phyloP scores from a whole-genome alignment of 192 early-diverging fungal species.

The Mortierella alpina region DNA sequence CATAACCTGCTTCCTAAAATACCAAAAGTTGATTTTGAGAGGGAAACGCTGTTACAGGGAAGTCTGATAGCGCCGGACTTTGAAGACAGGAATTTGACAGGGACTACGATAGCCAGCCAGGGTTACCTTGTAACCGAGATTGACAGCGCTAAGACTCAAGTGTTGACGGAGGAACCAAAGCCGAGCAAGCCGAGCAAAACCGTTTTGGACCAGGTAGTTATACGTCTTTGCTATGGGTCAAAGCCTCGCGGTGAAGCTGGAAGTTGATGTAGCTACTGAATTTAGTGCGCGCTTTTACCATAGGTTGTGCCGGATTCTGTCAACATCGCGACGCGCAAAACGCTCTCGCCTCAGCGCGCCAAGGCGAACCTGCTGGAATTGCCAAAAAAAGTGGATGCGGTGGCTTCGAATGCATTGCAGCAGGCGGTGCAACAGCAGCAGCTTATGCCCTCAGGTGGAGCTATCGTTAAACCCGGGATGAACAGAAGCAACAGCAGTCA shows the following conservation, averaged over 20 bases:
- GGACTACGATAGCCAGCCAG: neutral
- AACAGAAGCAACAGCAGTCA: conserved; percentile 6
- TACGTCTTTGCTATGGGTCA: too few species aligned
- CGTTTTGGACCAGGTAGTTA: too few species aligned
- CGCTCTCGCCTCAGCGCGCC: conserved; percentile 15
- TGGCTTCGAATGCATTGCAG: neutral
- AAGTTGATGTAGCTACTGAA: too few species aligned
- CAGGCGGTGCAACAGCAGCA: conserved; percentile 6
- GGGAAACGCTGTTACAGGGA: conserved; percentile 31
- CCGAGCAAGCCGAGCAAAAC: too few species aligned
- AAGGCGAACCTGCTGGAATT: conserved; percentile 15
- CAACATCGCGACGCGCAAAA: conserved; percentile 10
- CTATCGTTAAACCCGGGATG: neutral
- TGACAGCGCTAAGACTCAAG: too few species aligned
- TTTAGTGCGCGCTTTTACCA: neutral
- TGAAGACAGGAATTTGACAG: conserved; percentile 3
- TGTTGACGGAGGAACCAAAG: too few species aligned
- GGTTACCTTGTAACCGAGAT: neutral
- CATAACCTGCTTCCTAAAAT: conserved; percentile 9
- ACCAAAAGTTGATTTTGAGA: conserved; percentile 35
- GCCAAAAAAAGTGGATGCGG: conserved; percentile 15
- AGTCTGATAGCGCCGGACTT: conserved; percentile 10
- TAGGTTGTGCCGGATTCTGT: conserved; percentile 1
- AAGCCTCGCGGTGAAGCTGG: too few species aligned
- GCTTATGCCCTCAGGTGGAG: neutral